Percentiles rank a stretch among this genome's conserved stretches.
Evolutionary conservation across 1,284 basidiomycete genomes (phyloP).

Genomic region (Anthracocystis walkeri): DNA sequence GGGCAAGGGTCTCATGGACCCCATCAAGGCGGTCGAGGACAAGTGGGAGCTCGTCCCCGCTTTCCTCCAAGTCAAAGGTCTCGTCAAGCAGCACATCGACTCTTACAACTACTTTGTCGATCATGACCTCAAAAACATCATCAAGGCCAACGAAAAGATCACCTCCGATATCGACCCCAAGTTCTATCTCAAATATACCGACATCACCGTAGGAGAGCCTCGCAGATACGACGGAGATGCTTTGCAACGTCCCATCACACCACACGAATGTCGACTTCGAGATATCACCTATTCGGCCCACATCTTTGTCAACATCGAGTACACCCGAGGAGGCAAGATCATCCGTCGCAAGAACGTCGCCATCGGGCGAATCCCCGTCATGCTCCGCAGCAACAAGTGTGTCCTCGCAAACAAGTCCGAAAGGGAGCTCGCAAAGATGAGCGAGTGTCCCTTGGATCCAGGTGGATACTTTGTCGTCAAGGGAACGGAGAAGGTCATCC

Average conservation of each 20-base stretch:
- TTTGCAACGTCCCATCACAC: constrained; percentile 86
- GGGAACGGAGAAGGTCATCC: constrained; percentile 98
- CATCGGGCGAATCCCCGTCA: constrained; percentile 94
- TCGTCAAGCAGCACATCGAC: constrained; percentile 93
- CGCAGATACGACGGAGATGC: constrained; percentile 81
- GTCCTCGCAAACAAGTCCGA: constrained; percentile 83
- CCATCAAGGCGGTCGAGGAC: constrained; percentile 73
- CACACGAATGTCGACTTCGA: constrained; percentile 95
- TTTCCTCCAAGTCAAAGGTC: constrained; percentile 68
- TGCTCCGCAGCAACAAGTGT: constrained; percentile 90
- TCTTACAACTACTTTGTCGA: constrained; percentile 99
- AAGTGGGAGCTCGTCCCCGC: constrained; percentile 69
- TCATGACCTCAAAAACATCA: constrained; percentile 84
- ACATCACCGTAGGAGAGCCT: constrained; percentile 83
- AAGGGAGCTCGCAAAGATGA: constrained; percentile 88
- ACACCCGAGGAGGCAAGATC: constrained; percentile 90
- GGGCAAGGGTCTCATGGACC: constrained; percentile 71
- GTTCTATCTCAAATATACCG: constrained; percentile 96
- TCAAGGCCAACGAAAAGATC: constrained; percentile 67
- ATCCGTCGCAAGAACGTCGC: constrained; percentile 85
- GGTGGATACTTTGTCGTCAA: constrained; percentile 99
- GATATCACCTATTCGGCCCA: constrained; percentile 96
- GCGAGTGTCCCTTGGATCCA: constrained; percentile 96
- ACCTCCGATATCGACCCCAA: constrained; percentile 95
- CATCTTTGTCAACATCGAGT: constrained; percentile 94